Evolutionary conservation across 1,284 basidiomycete species (phyloP), one percentile per base, ranked within the genome.

Genomic region (Puccinia triticina): DNA sequence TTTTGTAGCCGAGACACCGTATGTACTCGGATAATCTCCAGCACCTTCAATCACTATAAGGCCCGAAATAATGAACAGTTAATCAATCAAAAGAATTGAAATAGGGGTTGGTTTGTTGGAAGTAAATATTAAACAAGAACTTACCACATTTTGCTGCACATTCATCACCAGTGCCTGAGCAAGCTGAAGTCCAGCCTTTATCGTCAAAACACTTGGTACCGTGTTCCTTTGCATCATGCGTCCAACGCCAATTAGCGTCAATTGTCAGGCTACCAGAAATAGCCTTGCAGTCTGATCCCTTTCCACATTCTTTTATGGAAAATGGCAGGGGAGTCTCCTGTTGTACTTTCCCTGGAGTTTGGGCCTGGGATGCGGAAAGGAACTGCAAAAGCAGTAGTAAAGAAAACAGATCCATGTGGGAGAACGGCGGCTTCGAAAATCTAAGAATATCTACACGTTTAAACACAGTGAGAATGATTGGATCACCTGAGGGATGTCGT

Each of bases 191-290:
- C 74, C 74, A 76, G 14, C 16, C 16, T 40, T 43, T 46, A 40
- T 55, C 57, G 26, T 21, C 32, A 40, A 43, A 76, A 46, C 57
- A 59, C 14, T 76, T 43, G n/a, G 32, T 37, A 29, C 43, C 43
- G 55, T 46, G 40, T 26, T 40, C 40, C 48, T 50, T 8, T 43
- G 40, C 40, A 50, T 50, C 34, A 46, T 76, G 74, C n/a, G 40
- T 7, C 50, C 40, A 59, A 2, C 74, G 55, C 74, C 74, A 76
- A 55, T 76, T 76, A 8, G 74, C 50, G 46, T 76, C 74, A 21
- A 76, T 46, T 3, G 74, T 76, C 12, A 76, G 53, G 40, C 53
- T 43, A n/a, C 74, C 74, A 21, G 26, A 11, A 43, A 40, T 10
- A 37, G 5, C 10, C 40, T 55, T 32, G 40, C 74, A 76, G 29